Conservation (phyloP, 306 rosid genomes). For the Dryas alaskensis region DNA sequence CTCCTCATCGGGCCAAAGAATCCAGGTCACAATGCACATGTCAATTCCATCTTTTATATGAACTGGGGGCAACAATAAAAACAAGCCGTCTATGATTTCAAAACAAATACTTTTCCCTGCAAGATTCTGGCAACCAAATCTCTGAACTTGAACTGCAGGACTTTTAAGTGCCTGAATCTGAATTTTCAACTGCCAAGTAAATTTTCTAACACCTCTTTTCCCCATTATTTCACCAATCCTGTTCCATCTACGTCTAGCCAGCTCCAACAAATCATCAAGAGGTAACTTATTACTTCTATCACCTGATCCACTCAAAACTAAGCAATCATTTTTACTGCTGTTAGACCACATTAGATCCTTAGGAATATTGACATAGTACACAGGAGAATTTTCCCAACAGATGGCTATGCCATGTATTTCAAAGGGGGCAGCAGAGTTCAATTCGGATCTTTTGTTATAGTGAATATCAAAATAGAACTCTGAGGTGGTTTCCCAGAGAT, state of each 20-base stretch:
- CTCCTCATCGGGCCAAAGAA: constrained; percentile 99
- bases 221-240: constrained; percentile 64
- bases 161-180: constrained; percentile 79
- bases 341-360: constrained; percentile 70
- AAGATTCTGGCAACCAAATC: constrained; percentile 53
- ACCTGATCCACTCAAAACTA: constrained; percentile 40
- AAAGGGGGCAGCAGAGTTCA: constrained; percentile 63
- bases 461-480: constrained; percentile 88
- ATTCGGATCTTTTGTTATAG: constrained; percentile 59
- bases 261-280: constrained; percentile 45
- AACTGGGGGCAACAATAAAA: constrained; percentile 54
- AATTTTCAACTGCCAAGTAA: constrained; percentile 82
- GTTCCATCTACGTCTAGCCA: constrained; percentile 64
- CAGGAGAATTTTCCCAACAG: constrained; percentile 90
- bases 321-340: constrained; percentile 37
- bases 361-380: constrained; percentile 76
- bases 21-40: constrained; percentile 73
- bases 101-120: constrained; percentile 45
- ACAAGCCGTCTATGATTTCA: constrained; percentile 62
- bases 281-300: constrained; percentile 39
- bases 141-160: constrained; percentile 72
- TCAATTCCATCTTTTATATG: constrained; percentile 64
- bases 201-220: constrained; percentile 59
- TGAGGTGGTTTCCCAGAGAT: constrained; percentile 61
- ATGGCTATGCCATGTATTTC: constrained; percentile 85